Evolutionary conservation across 2,329 filamentous ascomycete species (phyloP).

Genomic region (Westerdykella ornata): DNA sequence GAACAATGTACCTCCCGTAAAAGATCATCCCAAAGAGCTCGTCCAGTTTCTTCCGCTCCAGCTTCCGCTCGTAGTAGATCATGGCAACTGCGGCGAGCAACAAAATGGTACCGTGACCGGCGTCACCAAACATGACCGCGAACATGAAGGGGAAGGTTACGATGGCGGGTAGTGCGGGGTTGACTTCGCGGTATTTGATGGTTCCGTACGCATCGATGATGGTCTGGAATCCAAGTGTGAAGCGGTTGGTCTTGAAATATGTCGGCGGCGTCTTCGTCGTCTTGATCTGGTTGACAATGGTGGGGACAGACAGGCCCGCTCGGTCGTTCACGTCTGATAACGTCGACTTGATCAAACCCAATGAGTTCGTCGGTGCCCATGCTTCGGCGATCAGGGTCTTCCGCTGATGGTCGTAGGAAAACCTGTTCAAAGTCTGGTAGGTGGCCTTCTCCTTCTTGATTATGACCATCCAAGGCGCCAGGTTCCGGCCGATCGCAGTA

Average conservation of each 20-base stretch:
- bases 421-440: constrained; percentile 89
- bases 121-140: constrained; percentile 99
- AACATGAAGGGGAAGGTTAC: constrained; percentile 99
- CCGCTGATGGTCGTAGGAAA: constrained; percentile 91
- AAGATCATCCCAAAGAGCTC: constrained; percentile 98
- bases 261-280: constrained; percentile 97
- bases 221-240: constrained; percentile 95
- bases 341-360: constrained; percentile 83
- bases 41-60: constrained; percentile 80
- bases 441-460: constrained; percentile 98
- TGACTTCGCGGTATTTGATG: constrained; percentile 94
- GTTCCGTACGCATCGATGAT: constrained; percentile 99
- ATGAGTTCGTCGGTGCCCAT: constrained; percentile 90
- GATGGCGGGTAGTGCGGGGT: constrained; percentile 89
- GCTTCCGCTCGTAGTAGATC: constrained; percentile 92
- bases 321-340: constrained; percentile 95
- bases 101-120: constrained; percentile 91
- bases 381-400: constrained; percentile 97
- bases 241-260: constrained; percentile 97
- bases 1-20: constrained; percentile 95
- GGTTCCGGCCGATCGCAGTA: constrained; percentile 82
- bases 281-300: constrained; percentile 95
- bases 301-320: constrained; percentile 91
- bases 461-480: constrained; percentile 95
- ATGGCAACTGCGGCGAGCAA: constrained; percentile 74